Conservation (phyloP, 768 basidiomycete genomes). For the Podaxis sp. region DNA sequence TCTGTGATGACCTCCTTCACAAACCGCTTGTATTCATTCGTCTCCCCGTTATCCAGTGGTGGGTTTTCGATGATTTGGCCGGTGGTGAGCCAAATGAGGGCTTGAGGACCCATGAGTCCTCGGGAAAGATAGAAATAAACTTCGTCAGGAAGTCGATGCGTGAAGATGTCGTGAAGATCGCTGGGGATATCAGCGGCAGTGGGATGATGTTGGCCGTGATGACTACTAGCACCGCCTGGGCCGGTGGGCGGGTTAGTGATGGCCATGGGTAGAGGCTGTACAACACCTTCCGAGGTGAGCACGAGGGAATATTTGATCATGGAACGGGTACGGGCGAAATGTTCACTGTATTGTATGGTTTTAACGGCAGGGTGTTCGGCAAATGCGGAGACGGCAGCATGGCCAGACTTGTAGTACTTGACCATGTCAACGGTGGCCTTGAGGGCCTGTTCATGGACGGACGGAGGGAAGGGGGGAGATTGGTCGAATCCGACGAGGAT, state of each 20-base stretch:
- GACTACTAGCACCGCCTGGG: conserved; percentile 41
- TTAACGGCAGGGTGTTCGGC: conserved; percentile 84
- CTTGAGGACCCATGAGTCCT: conserved; percentile 84
- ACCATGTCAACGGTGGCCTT: conserved; percentile 91
- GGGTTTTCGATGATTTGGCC: conserved; percentile 84
- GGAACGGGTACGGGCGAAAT: conserved; percentile 84
- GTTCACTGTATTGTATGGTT: conserved; percentile 74
- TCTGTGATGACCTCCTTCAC: conserved; percentile 97
- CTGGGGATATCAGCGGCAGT: conserved; percentile 86
- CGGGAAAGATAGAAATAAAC: conserved; percentile 95
- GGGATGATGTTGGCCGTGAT: conserved; percentile 65
- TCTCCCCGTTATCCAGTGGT: conserved; percentile 94
- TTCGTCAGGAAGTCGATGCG: conserved; percentile 91
- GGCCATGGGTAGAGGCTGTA: conserved; percentile 79
- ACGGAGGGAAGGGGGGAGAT: conserved; percentile 79
- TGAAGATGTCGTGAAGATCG: conserved; percentile 95
- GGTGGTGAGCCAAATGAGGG: conserved; percentile 91
- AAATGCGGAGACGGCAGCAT: conserved; percentile 74
- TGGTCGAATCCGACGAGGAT: conserved; percentile 90
- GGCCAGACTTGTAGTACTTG: conserved; percentile 89
- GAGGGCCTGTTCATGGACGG: conserved; percentile 74
- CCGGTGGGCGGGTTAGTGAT: conserved; percentile 42
- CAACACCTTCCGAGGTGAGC: conserved; percentile 82
- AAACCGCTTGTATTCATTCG: conserved; percentile 91
- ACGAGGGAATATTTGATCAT: conserved; percentile 93